Percentiles rank a stretch among this genome's conserved stretches.
These are phyloP conservation scores for Talaromyces sp. DNA, from an alignment of 2,329 filamentous ascomycete species.

Conservation along the genomic window DNA sequence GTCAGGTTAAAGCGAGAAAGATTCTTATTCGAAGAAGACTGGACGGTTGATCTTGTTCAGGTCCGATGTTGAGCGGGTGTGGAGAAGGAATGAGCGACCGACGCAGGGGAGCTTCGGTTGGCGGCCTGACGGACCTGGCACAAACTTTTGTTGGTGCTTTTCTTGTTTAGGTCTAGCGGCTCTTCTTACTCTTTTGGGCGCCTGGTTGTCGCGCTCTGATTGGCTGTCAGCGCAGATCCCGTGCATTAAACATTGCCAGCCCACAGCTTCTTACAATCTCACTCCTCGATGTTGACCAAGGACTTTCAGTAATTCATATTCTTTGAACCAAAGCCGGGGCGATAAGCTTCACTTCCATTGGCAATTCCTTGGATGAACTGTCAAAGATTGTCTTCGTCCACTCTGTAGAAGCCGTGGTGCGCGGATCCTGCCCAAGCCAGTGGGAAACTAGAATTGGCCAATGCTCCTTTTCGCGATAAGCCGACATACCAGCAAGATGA, in stretches of 20 bases:
- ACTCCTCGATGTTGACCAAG: background rate
- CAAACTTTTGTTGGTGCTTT: background rate
- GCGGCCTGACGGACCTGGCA: conserved; percentile 11
- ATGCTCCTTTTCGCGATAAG: background rate
- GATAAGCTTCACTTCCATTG: too few species aligned
- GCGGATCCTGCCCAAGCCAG: background rate
- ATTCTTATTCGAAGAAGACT: background rate
- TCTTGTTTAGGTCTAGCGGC: background rate
- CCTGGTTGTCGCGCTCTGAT: background rate
- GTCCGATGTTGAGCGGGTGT: background rate
- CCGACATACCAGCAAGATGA: background rate
- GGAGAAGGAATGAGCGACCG: background rate
- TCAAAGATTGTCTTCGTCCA: background rate
- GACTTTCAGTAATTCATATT: background rate
- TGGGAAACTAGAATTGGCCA: background rate
- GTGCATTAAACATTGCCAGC: background rate
- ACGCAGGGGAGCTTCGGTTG: conserved; percentile 9
- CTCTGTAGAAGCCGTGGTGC: background rate
- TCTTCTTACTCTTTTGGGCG: background rate
- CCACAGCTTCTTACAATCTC: background rate
- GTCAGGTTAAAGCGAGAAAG: background rate
- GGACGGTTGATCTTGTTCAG: background rate
- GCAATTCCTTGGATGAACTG: background rate
- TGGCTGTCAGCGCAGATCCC: background rate
- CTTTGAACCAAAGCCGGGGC: background rate